Evolutionary conservation across 202 grass and related monocot species (phyloP).

Genomic region (Cymbopogon flexuosus): DNA sequence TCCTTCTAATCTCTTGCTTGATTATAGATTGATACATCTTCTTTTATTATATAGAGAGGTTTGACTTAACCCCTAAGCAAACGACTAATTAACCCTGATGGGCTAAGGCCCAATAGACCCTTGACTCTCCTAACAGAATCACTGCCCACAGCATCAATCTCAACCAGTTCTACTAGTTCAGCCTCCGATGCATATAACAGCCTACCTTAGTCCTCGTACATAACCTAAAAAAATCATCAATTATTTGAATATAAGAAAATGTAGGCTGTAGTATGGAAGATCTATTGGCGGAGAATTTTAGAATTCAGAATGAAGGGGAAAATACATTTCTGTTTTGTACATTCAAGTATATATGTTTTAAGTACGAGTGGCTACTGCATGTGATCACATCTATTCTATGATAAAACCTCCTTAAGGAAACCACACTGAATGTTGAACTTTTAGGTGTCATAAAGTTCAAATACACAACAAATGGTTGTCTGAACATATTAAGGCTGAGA

Average conservation of each 20-base stretch:
- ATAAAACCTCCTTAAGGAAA: not conserved
- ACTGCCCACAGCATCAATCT: constrained; percentile 42
- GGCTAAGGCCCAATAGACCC: no score
- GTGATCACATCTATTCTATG: not conserved
- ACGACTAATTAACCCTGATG: no score
- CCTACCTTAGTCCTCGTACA: constrained; percentile 92
- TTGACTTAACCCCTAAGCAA: no score
- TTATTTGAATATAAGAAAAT: not conserved
- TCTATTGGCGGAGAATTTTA: not conserved
- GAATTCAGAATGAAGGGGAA: not conserved
- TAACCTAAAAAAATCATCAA: constrained; percentile 49
- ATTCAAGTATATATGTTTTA: not conserved
- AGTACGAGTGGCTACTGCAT: not conserved
- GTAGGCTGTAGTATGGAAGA: not conserved
- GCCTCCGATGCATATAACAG: constrained; percentile 82
- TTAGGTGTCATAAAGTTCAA: not conserved
- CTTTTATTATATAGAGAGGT: no score
- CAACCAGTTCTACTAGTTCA: constrained; percentile 54
- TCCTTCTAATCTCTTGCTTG: no score
- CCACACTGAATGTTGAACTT: not conserved
- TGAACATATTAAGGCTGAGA: not conserved
- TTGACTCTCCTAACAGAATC: no score
- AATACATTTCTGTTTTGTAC: not conserved
- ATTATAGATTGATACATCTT: no score
- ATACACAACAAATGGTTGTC: constrained; percentile 9